Percentiles rank a stretch among this genome's conserved stretches.
Conservation (phyloP, 2,329 filamentous ascomycete genomes). For the Nigrospora osmanthi region DNA sequence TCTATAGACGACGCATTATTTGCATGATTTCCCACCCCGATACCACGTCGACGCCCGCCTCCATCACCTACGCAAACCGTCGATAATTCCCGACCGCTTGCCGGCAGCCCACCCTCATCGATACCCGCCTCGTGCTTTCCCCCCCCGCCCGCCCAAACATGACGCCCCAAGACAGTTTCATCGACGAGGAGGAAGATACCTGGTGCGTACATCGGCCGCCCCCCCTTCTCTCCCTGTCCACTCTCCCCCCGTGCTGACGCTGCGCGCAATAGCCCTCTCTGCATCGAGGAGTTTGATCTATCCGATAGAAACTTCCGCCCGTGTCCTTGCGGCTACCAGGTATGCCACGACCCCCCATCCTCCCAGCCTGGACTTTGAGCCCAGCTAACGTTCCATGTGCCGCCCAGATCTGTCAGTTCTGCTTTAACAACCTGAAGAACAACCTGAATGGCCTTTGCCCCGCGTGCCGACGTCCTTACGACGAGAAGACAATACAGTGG, state of each 20-base stretch:
- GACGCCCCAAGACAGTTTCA: slow-evolving; percentile 63
- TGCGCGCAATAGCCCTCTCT: slow-evolving; percentile 65
- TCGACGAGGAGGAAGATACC: slow-evolving; percentile 64
- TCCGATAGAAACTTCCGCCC: slow-evolving; percentile 95
- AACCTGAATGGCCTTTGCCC: slow-evolving; percentile 97
- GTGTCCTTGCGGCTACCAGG: slow-evolving; percentile 97
- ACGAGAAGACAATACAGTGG: slow-evolving; percentile 95
- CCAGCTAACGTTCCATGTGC: too few species aligned
- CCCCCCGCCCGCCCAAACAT: slow-evolving; percentile 27
- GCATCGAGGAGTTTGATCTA: slow-evolving; percentile 97
- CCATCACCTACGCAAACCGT: too few species aligned
- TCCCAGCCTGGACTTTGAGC: too few species aligned
- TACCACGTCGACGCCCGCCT: too few species aligned
- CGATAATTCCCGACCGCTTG: too few species aligned
- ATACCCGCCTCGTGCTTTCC: too few species aligned
- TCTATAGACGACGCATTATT: too few species aligned
- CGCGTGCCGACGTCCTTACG: slow-evolving; percentile 91
- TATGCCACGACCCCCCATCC: slow-evolving; percentile 31
- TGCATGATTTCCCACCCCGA: too few species aligned
- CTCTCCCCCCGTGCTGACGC: slow-evolving; percentile 15
- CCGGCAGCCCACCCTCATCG: too few species aligned
- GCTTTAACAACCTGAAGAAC: slow-evolving; percentile 98
- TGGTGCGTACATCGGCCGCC: slow-evolving; percentile 41
- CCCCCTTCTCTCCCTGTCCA: slow-evolving; percentile 3
- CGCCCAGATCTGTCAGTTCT: slow-evolving; percentile 92